Evolutionary conservation across 306 rosid species (phyloP), one percentile per base, ranked within the genome.

Genomic region (Cucurbita moschata): DNA sequence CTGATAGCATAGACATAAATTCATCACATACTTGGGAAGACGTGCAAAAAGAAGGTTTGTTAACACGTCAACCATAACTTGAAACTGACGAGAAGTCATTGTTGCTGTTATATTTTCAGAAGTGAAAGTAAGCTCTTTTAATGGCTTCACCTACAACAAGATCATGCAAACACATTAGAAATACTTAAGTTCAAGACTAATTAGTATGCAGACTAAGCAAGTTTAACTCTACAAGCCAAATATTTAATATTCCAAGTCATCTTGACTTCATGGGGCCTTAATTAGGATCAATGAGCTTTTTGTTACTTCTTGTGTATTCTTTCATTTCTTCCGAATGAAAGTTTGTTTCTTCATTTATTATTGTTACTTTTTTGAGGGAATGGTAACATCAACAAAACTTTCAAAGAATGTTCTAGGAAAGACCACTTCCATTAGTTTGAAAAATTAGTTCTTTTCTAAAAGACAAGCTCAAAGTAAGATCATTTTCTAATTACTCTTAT

Each of bases 71-170:
- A 85, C 79, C 99, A 95, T 91, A 82, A 95, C 96, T 78, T 91
- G 99, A 88, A 91, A 95, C 81, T 95, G 99, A 66, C 96, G 96
- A 79, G 99, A 91, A 59, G 99, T 95, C 99, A 95, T 95, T 69
- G 97, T 91, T 50, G 97, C 97, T 0, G 88, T 89, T 79, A 95
- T 95, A 82, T 95, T 82, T 57, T 19, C 87, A 77, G 99, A 95
- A 87, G 85, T 88, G 82, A 95, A 95, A 61, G 76, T 84, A 80
- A 95, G 97, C 83, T 95, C 97, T 78, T 95, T 89, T 80, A 95
- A 76, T 51, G 99, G 99, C 82, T 95, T 95, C 83, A 95, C 96
- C 99, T 95, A 86, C 79, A 83, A 77, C 68, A 82, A 54, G 78
- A 81, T 80, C 62, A 72, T 77, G 54, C 39, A 77, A 76, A 58